A percentile compares a stretch with the other conserved stretches of the same genome.
Conservation (phyloP, 23 red algal genomes). For the Gracilaria gracilis region DNA sequence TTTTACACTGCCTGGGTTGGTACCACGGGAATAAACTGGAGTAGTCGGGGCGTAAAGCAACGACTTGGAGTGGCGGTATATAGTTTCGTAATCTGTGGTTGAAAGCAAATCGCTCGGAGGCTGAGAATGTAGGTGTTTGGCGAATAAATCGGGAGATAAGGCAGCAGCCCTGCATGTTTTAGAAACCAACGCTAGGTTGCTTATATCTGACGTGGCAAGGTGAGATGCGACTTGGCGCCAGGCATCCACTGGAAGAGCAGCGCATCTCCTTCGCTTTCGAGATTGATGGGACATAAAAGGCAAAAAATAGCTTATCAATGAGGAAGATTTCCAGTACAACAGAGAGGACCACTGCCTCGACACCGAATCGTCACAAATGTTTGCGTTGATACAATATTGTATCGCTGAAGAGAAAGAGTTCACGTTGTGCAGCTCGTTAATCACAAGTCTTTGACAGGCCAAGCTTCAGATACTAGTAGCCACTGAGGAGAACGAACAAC, state of each 20-base stretch:
- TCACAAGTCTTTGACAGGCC: not conserved
- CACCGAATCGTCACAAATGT: not conserved
- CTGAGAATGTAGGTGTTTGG: not conserved
- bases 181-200: conserved; percentile 4
- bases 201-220: conserved; percentile 9
- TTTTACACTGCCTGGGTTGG: not conserved
- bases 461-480: not conserved
- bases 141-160: conserved; percentile 33
- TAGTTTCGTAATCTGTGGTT: conserved; percentile 14
- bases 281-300: not conserved
- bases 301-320: not conserved
- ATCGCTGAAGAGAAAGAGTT: not conserved
- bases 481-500: not conserved
- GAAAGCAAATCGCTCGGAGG: conserved; percentile 27
- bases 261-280: not conserved
- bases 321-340: not conserved
- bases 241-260: conserved; percentile 4
- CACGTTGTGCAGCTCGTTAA: not conserved
- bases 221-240: conserved; percentile 24
- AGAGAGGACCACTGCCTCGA: not conserved
- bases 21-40: too few species aligned
- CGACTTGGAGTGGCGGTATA: conserved; percentile 16
- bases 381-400: not conserved
- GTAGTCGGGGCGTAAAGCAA: not conserved
- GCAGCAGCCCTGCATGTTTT: conserved; percentile 13